Evolutionary conservation across 208 protist species (phyloP), one percentile per base, ranked within the genome.

Genomic region (Novymonas esmeraldas): DNA sequence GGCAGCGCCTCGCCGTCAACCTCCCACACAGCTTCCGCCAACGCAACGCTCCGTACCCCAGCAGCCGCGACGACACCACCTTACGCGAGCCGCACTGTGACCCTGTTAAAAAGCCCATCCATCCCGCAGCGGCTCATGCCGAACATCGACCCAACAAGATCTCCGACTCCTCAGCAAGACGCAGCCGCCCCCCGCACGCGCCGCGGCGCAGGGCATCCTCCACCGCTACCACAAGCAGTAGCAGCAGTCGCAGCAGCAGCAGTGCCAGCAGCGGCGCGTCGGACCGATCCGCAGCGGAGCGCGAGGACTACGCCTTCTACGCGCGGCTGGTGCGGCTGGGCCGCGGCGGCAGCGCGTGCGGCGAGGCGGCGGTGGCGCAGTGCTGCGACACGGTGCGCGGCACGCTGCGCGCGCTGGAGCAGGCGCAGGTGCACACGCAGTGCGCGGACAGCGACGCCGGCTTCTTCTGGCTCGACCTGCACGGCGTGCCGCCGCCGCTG

Each of bases 391-490:
- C 52, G 39, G 62, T 74, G 18, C 49, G 54, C 28, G 16, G 11
- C 36, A 60, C 51, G 36, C 16, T 60, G 28, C 18, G 57, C 26
- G 51, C 55, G 22, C 52, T 74, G 3, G 26, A 64, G 20, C 39
- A 49, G 26, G 24, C 36, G 29, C 46, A 38, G 31, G 29, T 56
- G 31, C 38, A 39, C 50, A 38, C 41, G 3, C 11, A 14, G 10
- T 36, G 58, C 9, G 6, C 33, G 34, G 29, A 38, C 33, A 5
- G 14, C 31, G 13, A 31, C 29, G 18, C 34, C n/a, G 34, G 14
- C 28, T 78, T 78, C 44, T 66, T 78, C 54, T 78, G 72, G 72
- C 59, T 78, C n/a, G 72, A 78, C 54, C 72, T 78, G 24, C 72
- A 78, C 34, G 72, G 72, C 28, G 72, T 78, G 51, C 64, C 72